These are phyloP conservation scores for Phytophthora sojae DNA, from an alignment of 352 stramenopile genomes.

Conservation along the genomic window DNA sequence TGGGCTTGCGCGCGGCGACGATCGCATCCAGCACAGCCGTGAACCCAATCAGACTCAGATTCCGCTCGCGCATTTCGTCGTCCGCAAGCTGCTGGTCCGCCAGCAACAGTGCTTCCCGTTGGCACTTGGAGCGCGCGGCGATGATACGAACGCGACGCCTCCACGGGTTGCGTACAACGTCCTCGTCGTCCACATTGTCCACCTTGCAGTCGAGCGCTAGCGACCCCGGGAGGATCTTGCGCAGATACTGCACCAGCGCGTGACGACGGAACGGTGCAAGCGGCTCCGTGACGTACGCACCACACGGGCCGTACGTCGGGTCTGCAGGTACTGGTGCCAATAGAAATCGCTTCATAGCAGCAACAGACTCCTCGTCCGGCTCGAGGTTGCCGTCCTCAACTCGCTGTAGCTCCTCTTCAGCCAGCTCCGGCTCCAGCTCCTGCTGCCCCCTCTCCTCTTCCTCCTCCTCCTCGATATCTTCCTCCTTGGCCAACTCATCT, in stretches of 20 bases:
- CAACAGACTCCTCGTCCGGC: conserved; percentile 31
- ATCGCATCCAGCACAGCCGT: conserved; percentile 70
- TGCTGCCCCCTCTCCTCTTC: conserved; percentile 29
- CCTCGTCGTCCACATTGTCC: conserved; percentile 62
- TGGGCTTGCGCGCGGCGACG: conserved; percentile 49
- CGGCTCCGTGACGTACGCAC: conserved; percentile 63
- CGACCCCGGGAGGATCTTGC: conserved; percentile 49
- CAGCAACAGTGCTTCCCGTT: conserved; percentile 42
- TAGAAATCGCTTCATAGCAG: conserved; percentile 51
- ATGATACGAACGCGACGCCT: conserved; percentile 71
- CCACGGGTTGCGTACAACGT: conserved; percentile 59
- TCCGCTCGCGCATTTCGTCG: conserved; percentile 49
- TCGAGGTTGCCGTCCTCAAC: conserved; percentile 23
- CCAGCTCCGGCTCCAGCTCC: conserved; percentile 3
- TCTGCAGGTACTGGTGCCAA: conserved; percentile 36
- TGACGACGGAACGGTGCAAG: conserved; percentile 71
- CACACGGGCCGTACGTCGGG: conserved; percentile 28
- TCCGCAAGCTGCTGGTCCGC: conserved; percentile 41
- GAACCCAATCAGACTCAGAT: conserved; percentile 70
- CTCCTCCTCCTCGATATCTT: conserved; percentile 32
- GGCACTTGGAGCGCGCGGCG: conserved; percentile 23
- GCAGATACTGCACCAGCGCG: conserved; percentile 59
- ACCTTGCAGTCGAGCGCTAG: conserved; percentile 68
- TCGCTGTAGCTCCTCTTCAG: conserved; percentile 20
- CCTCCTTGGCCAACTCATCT: conserved; percentile 22